A percentile compares a stretch with the other conserved stretches of the same genome.
Conservation (phyloP, 2,329 filamentous ascomycete genomes). For the Volutella citrinella region DNA sequence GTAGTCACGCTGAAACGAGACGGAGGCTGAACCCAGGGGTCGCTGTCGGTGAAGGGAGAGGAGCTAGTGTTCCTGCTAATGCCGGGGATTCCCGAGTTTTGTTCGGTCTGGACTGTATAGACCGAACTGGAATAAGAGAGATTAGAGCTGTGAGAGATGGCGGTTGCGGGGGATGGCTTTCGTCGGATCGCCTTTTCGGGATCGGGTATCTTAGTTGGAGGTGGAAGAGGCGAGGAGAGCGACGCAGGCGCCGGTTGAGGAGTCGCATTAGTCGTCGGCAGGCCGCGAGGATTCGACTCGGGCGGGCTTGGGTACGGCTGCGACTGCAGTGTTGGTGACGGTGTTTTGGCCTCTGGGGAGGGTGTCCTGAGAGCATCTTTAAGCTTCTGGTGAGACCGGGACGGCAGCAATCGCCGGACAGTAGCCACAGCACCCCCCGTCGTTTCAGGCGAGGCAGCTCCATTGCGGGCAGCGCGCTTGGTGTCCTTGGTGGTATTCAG, state of each 20-base stretch:
- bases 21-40: slow-evolving; percentile 47
- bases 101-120: slow-evolving; percentile 30
- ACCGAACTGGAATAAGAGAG: slow-evolving; percentile 33
- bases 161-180: slow-evolving; percentile 40
- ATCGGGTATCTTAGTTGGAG: slow-evolving; percentile 16
- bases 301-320: no score
- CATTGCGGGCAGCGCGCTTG: slow-evolving; percentile 34
- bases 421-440: slow-evolving; percentile 26
- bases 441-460: slow-evolving; percentile 35
- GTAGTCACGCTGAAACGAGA: slow-evolving; percentile 66
- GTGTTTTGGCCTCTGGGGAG: no score
- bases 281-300: slow-evolving; percentile 15
- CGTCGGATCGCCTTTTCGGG: slow-evolving; percentile 41
- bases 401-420: slow-evolving; percentile 35
- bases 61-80: slow-evolving; percentile 10
- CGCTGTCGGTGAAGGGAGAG: slow-evolving; percentile 9
- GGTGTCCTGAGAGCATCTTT: slow-evolving; percentile 25
- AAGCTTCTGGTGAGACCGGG: slow-evolving; percentile 29
- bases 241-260: no score
- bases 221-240: neutral
- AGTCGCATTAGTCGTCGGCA: slow-evolving; percentile 26
- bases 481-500: slow-evolving; percentile 51
- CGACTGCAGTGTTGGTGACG: no score
- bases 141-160: slow-evolving; percentile 28
- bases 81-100: no score